These are phyloP conservation scores for Trichoderma sp. DNA, from an alignment of 2,329 filamentous ascomycete genomes.

Conservation along the genomic window DNA sequence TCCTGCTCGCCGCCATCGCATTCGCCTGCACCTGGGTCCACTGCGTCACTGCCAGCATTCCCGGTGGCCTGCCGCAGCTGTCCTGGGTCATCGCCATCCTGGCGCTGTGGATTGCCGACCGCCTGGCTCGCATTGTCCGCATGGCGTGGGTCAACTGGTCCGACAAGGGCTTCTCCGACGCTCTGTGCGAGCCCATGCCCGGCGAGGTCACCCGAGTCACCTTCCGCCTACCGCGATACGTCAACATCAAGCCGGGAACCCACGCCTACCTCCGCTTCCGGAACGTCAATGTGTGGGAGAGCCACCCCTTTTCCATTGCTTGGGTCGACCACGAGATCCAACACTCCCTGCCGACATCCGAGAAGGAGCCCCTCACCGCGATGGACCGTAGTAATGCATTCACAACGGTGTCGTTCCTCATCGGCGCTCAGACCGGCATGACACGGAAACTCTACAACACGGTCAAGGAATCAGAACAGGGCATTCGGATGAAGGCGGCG, in stretches of 20 bases:
- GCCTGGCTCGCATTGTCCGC: conserved; percentile 60
- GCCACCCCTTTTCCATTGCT: conserved; percentile 75
- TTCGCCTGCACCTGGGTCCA: conserved; percentile 78
- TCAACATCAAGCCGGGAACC: conserved; percentile 66
- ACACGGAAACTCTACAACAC: conserved; percentile 77
- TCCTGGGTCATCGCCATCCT: conserved; percentile 73
- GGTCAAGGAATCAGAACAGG: conserved; percentile 54
- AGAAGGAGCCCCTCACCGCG: conserved; percentile 41
- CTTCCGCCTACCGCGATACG: conserved; percentile 64
- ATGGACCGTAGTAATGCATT: conserved; percentile 43
- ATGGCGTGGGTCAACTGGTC: conserved; percentile 67
- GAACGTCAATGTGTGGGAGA: conserved; percentile 65
- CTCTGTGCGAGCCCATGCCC: conserved; percentile 64
- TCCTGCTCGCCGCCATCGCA: conserved; percentile 66
- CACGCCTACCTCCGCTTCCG: conserved; percentile 74
- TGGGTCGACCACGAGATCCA: conserved; percentile 62
- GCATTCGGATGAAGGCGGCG: conserved; percentile 65
- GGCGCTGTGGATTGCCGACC: conserved; percentile 74
- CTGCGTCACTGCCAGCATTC: conserved; percentile 62
- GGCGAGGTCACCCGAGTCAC: conserved; percentile 70
- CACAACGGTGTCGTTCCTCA: conserved; percentile 72
- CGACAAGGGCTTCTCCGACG: conserved; percentile 57
- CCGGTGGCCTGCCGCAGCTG: conserved; percentile 67
- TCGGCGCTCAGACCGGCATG: conserved; percentile 84
- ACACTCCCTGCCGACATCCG: conserved; percentile 39